A percentile compares a stretch with the other conserved stretches of the same genome.
phyloP scores from a whole-genome alignment of 345 rosid genomes.

The Eucalyptus erythrocorys region DNA sequence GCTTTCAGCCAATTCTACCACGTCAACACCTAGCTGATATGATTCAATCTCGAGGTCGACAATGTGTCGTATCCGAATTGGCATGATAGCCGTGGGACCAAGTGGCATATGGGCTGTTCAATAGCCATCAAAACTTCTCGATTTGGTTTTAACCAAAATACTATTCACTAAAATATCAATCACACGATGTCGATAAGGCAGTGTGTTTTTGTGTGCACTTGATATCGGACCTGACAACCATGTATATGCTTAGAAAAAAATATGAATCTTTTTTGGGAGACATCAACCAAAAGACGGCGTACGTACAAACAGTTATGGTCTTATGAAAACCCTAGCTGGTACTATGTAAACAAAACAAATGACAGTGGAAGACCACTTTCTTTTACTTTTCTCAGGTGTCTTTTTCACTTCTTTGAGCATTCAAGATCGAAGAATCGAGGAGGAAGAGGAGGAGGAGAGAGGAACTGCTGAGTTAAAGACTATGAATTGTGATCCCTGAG shows the following conservation, averaged over 20 bases:
- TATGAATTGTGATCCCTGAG: too few species aligned
- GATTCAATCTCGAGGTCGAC: not conserved
- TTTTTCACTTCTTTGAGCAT: not conserved
- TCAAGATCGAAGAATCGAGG: not conserved
- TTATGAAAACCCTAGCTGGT: not conserved
- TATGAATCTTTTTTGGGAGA: not conserved
- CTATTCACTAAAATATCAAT: not conserved
- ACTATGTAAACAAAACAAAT: not conserved
- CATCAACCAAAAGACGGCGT: not conserved
- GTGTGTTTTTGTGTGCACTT: not conserved
- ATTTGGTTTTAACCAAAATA: not conserved
- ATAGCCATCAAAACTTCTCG: not conserved
- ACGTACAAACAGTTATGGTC: not conserved
- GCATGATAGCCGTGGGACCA: not conserved
- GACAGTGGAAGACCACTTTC: not conserved
- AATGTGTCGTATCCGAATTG: not conserved
- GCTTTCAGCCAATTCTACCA: not conserved
- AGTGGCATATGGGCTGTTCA: not conserved
- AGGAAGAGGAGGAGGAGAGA: too few species aligned
- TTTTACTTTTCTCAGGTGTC: not conserved
- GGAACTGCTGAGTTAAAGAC: too few species aligned
- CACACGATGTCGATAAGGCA: not conserved
- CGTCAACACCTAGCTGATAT: not conserved
- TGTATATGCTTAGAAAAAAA: not conserved
- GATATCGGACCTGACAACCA: not conserved